These are phyloP conservation scores for Podosphaera aphanis DNA, from an alignment of 2,329 filamentous ascomycete species.

Conservation along the genomic window DNA sequence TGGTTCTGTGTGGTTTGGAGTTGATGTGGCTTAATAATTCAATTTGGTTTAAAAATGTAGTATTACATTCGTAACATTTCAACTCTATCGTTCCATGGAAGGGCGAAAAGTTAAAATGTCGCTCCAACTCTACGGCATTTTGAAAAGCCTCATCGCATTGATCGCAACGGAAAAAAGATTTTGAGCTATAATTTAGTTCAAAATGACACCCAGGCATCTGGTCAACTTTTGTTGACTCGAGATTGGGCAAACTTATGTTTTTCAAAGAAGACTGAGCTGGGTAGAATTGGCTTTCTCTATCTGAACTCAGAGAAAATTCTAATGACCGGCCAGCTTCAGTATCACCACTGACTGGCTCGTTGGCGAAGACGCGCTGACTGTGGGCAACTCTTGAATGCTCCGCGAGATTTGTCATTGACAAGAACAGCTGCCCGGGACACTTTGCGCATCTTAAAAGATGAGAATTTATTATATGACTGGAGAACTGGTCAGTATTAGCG, in stretches of 20 bases:
- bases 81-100: neutral
- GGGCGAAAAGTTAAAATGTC: neutral
- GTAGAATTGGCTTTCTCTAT: neutral
- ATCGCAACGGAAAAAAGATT: neutral
- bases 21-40: neutral
- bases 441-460: neutral
- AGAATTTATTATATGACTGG: neutral
- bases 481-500: neutral
- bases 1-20: neutral
- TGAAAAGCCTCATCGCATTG: neutral
- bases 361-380: neutral
- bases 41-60: neutral
- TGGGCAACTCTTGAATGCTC: neutral
- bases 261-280: neutral
- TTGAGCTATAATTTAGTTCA: neutral
- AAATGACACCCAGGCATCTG: neutral
- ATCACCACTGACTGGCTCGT: neutral
- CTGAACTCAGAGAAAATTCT: neutral
- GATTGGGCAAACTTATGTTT: neutral
- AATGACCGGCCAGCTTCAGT: neutral
- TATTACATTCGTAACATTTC: neutral
- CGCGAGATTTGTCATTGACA: neutral
- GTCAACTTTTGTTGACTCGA: neutral
- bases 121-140: neutral
- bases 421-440: neutral